Evolutionary conservation across 2,329 filamentous ascomycete species (phyloP).

Genomic region (Stachybotrys chlorohalonatus): DNA sequence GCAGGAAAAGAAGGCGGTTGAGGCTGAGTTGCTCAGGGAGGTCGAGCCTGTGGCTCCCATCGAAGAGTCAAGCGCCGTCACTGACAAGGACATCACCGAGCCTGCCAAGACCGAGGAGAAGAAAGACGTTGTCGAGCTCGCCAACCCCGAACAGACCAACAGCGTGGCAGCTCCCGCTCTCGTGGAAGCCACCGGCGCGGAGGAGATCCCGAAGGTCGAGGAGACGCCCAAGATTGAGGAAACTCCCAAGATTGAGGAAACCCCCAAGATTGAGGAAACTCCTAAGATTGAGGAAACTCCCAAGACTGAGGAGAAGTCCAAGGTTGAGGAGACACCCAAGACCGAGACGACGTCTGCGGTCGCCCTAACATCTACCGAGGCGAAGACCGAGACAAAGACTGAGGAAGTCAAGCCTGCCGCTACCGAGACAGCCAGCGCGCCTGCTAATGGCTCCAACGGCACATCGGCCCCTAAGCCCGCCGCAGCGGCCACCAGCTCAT

Average conservation of each 20-base stretch:
- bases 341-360: conserved; percentile 6
- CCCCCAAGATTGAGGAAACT: neutral
- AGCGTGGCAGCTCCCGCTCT: neutral
- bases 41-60: conserved; percentile 34
- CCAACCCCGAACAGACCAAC: conserved; percentile 5
- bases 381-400: conserved; percentile 2
- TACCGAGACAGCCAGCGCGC: conserved; percentile 11
- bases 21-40: conserved; percentile 63
- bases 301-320: conserved; percentile 4
- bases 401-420: conserved; percentile 7
- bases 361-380: too few relatives aligned
- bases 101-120: conserved; percentile 7
- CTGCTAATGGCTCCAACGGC: conserved; percentile 12
- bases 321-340: neutral
- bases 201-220: conserved; percentile 10
- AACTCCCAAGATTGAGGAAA: conserved; percentile 7
- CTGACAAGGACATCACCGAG: conserved; percentile 1
- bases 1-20: conserved; percentile 64
- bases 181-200: conserved; percentile 5
- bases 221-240: conserved; percentile 4
- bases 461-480: conserved; percentile 9
- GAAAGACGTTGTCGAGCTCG: conserved; percentile 4
- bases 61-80: conserved; percentile 15
- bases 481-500: conserved; percentile 1
- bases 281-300: conserved; percentile 3